Evolutionary conservation across 2,329 filamentous ascomycete genomes (phyloP).

Genomic region (Aspergillus felis): DNA sequence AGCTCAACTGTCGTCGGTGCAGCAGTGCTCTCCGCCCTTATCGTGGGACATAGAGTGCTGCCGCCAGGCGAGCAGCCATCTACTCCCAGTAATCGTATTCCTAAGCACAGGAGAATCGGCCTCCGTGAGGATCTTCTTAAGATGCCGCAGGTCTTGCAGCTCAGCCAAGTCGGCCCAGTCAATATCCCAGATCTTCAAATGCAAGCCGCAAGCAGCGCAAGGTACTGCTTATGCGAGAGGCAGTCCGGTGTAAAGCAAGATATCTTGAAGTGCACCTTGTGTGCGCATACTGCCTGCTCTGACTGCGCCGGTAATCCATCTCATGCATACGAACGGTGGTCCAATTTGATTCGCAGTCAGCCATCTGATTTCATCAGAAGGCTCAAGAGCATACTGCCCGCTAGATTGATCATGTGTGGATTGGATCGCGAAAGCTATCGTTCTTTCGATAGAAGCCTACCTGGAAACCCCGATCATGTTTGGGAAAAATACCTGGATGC

Average conservation of each 20-base stretch:
- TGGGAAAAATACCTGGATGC: constrained; percentile 34
- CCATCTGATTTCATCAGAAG: constrained; percentile 44
- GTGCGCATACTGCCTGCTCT: constrained; percentile 53
- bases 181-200: constrained; percentile 17
- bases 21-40: constrained; percentile 57
- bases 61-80: constrained; percentile 12
- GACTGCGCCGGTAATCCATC: constrained; percentile 53
- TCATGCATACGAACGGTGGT: constrained; percentile 41
- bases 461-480: constrained; percentile 15
- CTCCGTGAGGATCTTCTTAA: constrained; percentile 11
- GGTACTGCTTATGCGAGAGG: constrained; percentile 58
- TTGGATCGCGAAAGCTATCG: constrained; percentile 23
- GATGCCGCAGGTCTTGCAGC: constrained; percentile 10
- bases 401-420: constrained; percentile 35
- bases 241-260: constrained; percentile 33
- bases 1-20: constrained; percentile 66
- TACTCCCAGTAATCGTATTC: background rate
- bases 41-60: constrained; percentile 35
- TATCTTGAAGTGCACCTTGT: constrained; percentile 49
- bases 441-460: constrained; percentile 9
- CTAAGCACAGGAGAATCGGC: constrained; percentile 6
- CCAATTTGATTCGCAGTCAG: constrained; percentile 25
- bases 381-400: constrained; percentile 43
- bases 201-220: constrained; percentile 33
- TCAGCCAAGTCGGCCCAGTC: constrained; percentile 3